A percentile compares a stretch with the other conserved stretches of the same genome.
phyloP scores from a whole-genome alignment of 1,284 basidiomycete species.

The Taiwanofungus camphoratus region DNA sequence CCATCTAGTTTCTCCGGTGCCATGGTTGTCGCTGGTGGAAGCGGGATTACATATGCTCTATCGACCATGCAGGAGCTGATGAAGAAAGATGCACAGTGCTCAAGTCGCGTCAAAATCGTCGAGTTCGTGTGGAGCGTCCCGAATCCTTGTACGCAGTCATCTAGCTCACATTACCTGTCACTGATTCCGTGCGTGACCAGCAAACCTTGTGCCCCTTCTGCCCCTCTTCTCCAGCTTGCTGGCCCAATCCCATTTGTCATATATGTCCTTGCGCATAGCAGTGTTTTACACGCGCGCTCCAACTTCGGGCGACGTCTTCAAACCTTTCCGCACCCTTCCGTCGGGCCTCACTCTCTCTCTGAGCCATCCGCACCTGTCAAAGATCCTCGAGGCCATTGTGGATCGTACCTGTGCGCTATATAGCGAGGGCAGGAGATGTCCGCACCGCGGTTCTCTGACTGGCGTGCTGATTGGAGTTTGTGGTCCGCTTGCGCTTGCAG shows the following conservation, averaged over 20 bases:
- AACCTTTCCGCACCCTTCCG: slow-evolving; percentile 33
- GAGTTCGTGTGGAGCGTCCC: slow-evolving; percentile 65
- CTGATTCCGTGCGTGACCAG: slow-evolving; percentile 18
- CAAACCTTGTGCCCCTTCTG: slow-evolving; percentile 48
- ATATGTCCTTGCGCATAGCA: slow-evolving; percentile 38
- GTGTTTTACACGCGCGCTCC: slow-evolving; percentile 61
- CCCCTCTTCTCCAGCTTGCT: slow-evolving; percentile 49
- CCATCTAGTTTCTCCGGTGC: slow-evolving; percentile 61
- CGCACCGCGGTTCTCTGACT: slow-evolving; percentile 32
- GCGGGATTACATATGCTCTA: slow-evolving; percentile 67
- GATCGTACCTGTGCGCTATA: slow-evolving; percentile 34
- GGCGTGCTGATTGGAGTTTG: slow-evolving; percentile 66
- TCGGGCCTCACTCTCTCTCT: slow-evolving; percentile 41
- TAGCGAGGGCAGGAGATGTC: slow-evolving; percentile 19
- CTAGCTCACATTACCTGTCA: not conserved
- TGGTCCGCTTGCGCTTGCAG: slow-evolving; percentile 53
- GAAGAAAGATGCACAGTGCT: slow-evolving; percentile 43
- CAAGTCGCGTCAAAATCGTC: slow-evolving; percentile 51
- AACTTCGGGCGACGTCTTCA: slow-evolving; percentile 20
- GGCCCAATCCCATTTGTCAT: slow-evolving; percentile 34
- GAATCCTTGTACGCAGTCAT: slow-evolving; percentile 41
- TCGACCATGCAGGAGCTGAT: slow-evolving; percentile 61
- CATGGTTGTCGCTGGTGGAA: slow-evolving; percentile 65
- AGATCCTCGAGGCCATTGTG: slow-evolving; percentile 43
- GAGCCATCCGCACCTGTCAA: slow-evolving; percentile 43